A percentile compares a stretch with the other conserved stretches of the same genome.
These are phyloP conservation scores for Vitis riparia DNA, from an alignment of 164 flowering plant genomes.

Conservation along the genomic window DNA sequence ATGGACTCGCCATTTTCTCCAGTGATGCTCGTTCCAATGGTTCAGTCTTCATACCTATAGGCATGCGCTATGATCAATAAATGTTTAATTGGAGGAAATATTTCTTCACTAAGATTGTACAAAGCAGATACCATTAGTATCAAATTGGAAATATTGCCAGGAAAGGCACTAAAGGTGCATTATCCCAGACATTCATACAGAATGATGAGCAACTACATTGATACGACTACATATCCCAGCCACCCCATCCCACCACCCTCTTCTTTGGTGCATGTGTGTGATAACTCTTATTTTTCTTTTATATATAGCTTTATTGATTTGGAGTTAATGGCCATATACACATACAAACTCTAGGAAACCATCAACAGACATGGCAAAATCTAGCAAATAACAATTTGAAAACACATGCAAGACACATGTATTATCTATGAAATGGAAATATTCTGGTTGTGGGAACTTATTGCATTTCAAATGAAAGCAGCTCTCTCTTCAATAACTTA, in stretches of 20 bases:
- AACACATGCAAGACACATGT: neutral
- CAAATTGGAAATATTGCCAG: neutral
- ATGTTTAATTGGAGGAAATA: neutral
- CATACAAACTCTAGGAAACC: no score
- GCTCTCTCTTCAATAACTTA: neutral
- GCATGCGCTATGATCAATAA: neutral
- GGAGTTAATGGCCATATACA: no score
- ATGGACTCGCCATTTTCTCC: constrained; percentile 33
- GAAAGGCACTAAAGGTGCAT: neutral
- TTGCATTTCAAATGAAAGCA: neutral
- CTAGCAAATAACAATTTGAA: neutral
- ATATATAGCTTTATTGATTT: no score
- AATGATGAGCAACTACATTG: neutral
- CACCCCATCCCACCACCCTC: no score
- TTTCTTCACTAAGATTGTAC: neutral
- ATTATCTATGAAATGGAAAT: neutral
- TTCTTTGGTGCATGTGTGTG: no score
- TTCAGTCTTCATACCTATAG: constrained; percentile 50
- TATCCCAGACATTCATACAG: neutral
- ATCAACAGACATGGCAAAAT: neutral
- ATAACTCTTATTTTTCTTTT: no score
- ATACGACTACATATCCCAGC: no score
- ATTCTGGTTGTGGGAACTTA: neutral
- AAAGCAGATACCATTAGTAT: neutral
- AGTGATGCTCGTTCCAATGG: constrained; percentile 32